Evolutionary conservation across 2,329 filamentous ascomycete species (phyloP), one percentile per base, ranked within the genome.

Genomic region (Piedraia hortae): DNA sequence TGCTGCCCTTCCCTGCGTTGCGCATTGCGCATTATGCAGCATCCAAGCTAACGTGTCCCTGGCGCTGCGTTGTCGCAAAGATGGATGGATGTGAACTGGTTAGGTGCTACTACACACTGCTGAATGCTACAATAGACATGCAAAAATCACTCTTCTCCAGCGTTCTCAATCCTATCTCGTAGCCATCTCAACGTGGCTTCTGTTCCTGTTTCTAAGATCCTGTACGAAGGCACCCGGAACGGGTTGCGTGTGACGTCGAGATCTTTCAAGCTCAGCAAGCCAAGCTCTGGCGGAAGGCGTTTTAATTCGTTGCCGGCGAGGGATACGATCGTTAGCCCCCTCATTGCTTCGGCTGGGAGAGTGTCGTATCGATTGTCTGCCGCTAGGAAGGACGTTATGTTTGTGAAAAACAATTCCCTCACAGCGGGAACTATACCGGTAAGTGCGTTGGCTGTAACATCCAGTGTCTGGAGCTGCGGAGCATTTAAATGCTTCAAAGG

Each of bases 161-260:
- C n/a, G n/a, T n/a, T n/a, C n/a, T n/a, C n/a, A n/a, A n/a, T n/a
- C n/a, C n/a, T n/a, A n/a, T 75, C 71, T 28, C 73, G 59, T 22
- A 91, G 45, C 71, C 77, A 90, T 21, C 65, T 56, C 32, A 91
- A 48, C 0, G 77, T 68, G 2, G 74, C 70, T 34, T 89, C 77
- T 0, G 80, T 91, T 1, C 82, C 82, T 29, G 77, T 72, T 28
- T 82, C 72, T 21, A 93, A 48, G 4, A 90, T 59, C 30, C 71
- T 72, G 50, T 71, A 80, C 25, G 73, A 63, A 1, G 82, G 82
- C 14, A 91, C 77, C 14, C 75, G 59, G 47, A 93, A 93, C 14
- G 66, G 58, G 41, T 93, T 93, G 0, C 78, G 78, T 13, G 61
- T 62, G 3, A 90, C 70, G 21, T 89, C 70, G 6, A 91, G 50